Evolutionary conservation across 495 filamentous ascomycete species (phyloP).

Genomic region (Penicillium salamii): DNA sequence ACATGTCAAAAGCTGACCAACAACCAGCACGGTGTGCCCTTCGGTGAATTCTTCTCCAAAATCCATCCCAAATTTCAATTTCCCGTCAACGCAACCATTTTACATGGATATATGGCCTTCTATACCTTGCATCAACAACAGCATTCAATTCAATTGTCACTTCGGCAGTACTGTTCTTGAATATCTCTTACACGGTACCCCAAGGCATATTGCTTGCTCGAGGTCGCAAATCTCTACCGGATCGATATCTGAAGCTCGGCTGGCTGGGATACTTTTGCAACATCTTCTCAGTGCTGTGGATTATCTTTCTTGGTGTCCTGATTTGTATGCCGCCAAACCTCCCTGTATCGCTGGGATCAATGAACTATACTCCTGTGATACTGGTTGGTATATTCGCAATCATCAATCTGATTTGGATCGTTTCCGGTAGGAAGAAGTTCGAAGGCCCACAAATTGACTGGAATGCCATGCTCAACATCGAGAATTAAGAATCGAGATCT

Average conservation of each 20-base stretch:
- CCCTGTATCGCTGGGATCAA: conserved; percentile 16
- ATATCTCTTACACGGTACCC: conserved; percentile 35
- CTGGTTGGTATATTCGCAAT: conserved; percentile 23
- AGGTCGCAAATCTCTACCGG: conserved; percentile 27
- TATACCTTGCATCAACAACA: conserved; percentile 39
- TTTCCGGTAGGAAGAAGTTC: background rate
- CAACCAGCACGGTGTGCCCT: background rate
- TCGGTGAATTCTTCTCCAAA: conserved; percentile 21
- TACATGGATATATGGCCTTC: conserved; percentile 30
- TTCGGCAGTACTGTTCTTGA: conserved; percentile 33
- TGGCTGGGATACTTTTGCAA: conserved; percentile 29
- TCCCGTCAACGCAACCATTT: conserved; percentile 34
- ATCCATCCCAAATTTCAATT: conserved; percentile 18
- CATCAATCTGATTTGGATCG: conserved; percentile 24
- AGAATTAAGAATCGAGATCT: too few species aligned
- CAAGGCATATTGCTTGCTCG: conserved; percentile 29
- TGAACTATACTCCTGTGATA: conserved; percentile 33
- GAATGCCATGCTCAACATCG: background rate
- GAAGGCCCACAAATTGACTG: background rate
- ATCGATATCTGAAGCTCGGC: conserved; percentile 27
- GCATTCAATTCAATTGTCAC: conserved; percentile 44
- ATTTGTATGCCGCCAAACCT: background rate
- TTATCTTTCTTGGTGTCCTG: conserved; percentile 18
- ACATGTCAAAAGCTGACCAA: too few species aligned
- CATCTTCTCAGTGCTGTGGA: conserved; percentile 28